Evolutionary conservation across 148 eudicot genomes (phyloP).

Genomic region (Nepenthes mirabilis): DNA sequence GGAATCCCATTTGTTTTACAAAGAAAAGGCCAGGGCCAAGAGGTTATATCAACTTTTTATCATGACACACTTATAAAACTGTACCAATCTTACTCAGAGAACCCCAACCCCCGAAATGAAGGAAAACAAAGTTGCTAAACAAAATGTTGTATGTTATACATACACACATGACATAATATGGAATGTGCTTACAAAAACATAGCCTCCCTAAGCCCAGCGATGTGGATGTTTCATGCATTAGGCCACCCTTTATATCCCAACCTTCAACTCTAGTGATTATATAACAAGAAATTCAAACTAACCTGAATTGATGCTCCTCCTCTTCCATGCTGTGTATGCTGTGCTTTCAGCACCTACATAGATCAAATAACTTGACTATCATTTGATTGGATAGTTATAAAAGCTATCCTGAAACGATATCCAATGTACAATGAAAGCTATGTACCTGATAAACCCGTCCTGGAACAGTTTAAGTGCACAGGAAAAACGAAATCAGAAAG

Average conservation of each 20-base stretch:
- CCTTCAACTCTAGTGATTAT: neutral
- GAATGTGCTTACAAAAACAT: too few relatives aligned
- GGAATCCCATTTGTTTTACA: too few relatives aligned
- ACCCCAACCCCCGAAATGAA: too few relatives aligned
- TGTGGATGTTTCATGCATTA: neutral
- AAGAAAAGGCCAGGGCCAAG: too few relatives aligned
- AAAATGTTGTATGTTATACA: neutral
- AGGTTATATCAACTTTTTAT: too few relatives aligned
- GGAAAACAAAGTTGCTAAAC: too few relatives aligned
- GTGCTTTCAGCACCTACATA: constrained; percentile 67
- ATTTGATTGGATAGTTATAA: neutral
- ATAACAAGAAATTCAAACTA: neutral
- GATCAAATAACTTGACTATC: neutral
- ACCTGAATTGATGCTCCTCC: constrained; percentile 94
- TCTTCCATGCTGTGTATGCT: constrained; percentile 81
- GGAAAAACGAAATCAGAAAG: neutral
- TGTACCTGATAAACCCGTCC: constrained; percentile 69
- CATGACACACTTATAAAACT: too few relatives aligned
- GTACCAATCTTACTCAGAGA: too few relatives aligned
- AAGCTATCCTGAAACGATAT: neutral
- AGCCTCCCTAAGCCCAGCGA: neutral
- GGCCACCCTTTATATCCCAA: neutral
- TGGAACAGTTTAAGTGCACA: constrained; percentile 9
- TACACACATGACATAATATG: neutral
- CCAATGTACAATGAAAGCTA: neutral